phyloP scores from a whole-genome alignment of 2,329 filamentous ascomycete genomes.

The Arthrobotrys iridis region DNA sequence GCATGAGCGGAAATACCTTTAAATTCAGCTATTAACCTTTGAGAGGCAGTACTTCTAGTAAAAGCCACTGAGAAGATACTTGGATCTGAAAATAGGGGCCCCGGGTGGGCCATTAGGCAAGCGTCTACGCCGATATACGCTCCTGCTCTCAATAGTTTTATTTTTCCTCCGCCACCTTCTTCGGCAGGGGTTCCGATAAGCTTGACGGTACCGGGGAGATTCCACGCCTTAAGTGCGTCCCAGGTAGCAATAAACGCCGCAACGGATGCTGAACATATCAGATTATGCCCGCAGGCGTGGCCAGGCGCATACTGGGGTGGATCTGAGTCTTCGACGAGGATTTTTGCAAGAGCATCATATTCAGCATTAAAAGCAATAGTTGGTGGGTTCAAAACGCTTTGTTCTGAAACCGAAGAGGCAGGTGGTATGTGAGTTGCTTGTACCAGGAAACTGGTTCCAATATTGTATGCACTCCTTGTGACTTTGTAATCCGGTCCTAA shows the following conservation, averaged over 20 bases:
- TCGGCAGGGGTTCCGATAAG: constrained; percentile 64
- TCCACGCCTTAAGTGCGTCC: constrained; percentile 22
- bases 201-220: constrained; percentile 19
- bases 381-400: constrained; percentile 57
- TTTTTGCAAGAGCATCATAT: constrained; percentile 57
- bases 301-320: constrained; percentile 63
- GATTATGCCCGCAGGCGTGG: constrained; percentile 65
- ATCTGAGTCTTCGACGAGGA: constrained; percentile 56
- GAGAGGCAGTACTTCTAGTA: constrained; percentile 59
- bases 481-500: constrained; percentile 65
- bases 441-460: constrained; percentile 62
- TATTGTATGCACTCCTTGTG: constrained; percentile 66
- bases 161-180: constrained; percentile 64
- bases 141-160: constrained; percentile 63
- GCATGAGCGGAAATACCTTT: constrained; percentile 69
- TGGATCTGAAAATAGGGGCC: constrained; percentile 52
- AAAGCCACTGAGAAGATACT: constrained; percentile 36
- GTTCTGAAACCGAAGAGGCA: neutral
- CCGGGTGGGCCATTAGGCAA: constrained; percentile 63
- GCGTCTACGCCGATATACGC: constrained; percentile 62
- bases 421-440: neutral
- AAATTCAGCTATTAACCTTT: constrained; percentile 62
- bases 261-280: constrained; percentile 62
- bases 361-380: constrained; percentile 64
- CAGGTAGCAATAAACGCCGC: constrained; percentile 60